phyloP scores from a whole-genome alignment of 306 rosid genomes.

The Cicer chorassanicum region DNA sequence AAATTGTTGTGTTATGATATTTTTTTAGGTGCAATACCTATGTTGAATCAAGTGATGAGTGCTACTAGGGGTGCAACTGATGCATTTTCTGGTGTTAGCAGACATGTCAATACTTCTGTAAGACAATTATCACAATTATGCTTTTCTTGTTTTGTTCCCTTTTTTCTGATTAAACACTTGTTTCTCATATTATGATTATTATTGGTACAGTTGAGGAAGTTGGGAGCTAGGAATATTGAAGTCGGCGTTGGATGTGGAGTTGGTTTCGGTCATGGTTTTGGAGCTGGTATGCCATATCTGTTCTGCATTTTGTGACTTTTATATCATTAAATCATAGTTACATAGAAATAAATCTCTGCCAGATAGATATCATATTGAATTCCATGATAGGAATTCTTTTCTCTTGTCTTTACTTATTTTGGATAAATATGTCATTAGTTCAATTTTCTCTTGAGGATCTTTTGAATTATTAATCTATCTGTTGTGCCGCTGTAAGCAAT shows the following conservation, averaged over 20 bases:
- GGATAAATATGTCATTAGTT: constrained; percentile 16
- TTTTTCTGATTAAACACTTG: constrained; percentile 4
- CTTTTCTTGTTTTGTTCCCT: not conserved
- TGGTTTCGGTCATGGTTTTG: constrained; percentile 98
- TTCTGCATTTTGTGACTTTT: constrained; percentile 1
- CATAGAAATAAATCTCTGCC: too few relatives aligned
- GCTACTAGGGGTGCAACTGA: constrained; percentile 96
- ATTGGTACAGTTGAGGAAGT: constrained; percentile 69
- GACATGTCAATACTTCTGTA: constrained; percentile 79
- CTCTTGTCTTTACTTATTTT: not conserved
- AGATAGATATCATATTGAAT: not conserved
- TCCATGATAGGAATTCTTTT: constrained; percentile 3
- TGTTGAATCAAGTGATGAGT: constrained; percentile 87
- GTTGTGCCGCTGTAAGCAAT: not conserved
- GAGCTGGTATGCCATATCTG: constrained; percentile 69
- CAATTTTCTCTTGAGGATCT: constrained; percentile 14
- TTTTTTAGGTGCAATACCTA: constrained; percentile 77
- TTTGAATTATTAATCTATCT: constrained; percentile 15
- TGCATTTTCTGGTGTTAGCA: constrained; percentile 87
- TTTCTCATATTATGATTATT: not conserved
- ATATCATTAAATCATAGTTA: not conserved
- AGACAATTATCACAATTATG: constrained; percentile 44
- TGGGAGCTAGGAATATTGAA: constrained; percentile 86
- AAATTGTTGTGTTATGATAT: constrained; percentile 16
- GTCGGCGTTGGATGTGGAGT: constrained; percentile 93